phyloP scores from a whole-genome alignment of 768 basidiomycete species.

The Boletus patriciae region DNA sequence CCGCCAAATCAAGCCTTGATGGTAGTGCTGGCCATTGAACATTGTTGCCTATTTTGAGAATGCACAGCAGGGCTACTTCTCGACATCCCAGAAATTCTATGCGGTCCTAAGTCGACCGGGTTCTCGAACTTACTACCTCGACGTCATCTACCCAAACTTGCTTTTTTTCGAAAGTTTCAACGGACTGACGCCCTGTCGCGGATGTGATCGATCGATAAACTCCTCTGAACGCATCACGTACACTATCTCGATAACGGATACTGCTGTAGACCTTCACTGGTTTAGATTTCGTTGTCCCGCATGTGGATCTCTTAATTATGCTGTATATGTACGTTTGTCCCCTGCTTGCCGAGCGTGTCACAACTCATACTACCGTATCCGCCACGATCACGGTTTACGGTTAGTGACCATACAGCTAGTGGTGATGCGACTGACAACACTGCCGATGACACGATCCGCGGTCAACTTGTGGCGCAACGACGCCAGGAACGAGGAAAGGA shows the following conservation, averaged over 20 bases:
- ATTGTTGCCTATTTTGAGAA: constrained; percentile 59
- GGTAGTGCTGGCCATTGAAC: constrained; percentile 48
- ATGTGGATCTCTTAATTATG: constrained; percentile 57
- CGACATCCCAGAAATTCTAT: constrained; percentile 55
- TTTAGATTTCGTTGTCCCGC: constrained; percentile 60
- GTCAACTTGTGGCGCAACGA: constrained; percentile 5
- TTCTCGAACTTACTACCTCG: constrained; percentile 43
- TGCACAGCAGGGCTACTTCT: constrained; percentile 52
- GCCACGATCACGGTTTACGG: constrained; percentile 34
- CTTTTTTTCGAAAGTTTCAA: constrained; percentile 57
- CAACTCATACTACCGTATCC: constrained; percentile 1
- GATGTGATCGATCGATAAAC: constrained; percentile 50
- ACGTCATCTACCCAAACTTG: constrained; percentile 51
- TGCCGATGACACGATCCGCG: constrained; percentile 4
- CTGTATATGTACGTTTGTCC: constrained; percentile 49
- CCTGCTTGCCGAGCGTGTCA: neutral
- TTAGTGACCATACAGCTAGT: constrained; percentile 13
- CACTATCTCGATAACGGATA: constrained; percentile 56
- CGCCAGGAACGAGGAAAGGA: constrained; percentile 6
- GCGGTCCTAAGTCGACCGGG: constrained; percentile 54
- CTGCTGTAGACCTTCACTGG: constrained; percentile 57
- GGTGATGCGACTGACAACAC: constrained; percentile 5
- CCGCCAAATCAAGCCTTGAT: constrained; percentile 49
- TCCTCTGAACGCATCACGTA: constrained; percentile 56
- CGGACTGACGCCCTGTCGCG: constrained; percentile 40